Evolutionary conservation across 225 moss, liverwort and hornwort species (phyloP).

Genomic region (Antitrichia curtipendula): DNA sequence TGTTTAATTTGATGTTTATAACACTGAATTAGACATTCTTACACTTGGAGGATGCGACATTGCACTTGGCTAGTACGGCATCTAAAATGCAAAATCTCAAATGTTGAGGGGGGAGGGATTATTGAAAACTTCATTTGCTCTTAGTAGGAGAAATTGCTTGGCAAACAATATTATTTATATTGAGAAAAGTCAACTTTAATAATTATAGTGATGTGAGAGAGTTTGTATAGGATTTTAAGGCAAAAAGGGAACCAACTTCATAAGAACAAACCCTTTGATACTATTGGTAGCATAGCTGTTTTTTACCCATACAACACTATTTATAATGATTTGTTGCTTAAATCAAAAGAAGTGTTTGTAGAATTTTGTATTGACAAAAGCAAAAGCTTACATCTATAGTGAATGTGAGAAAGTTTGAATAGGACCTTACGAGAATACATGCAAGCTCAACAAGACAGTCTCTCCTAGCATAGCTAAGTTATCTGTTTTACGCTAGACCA

Average conservation of each 20-base stretch:
- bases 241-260: background rate
- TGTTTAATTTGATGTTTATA: no score
- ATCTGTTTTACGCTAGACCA: fast-evolving
- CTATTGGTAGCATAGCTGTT: fast-evolving
- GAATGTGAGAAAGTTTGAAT: background rate
- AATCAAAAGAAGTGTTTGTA: no score
- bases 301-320: fast-evolving
- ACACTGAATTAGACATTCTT: no score
- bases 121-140: no score
- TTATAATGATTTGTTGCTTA: background rate
- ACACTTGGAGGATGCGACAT: no score
- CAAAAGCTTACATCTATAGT: background rate
- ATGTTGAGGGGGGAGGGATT: no score
- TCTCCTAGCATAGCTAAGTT: no score
- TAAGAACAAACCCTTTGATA: background rate
- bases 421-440: fast-evolving
- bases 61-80: no score
- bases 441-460: fast-evolving
- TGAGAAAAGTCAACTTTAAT: no score
- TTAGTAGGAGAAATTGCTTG: no score
- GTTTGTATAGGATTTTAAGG: fast-evolving
- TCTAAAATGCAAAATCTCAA: no score
- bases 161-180: no score
- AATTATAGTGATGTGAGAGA: background rate
- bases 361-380: background rate